These are phyloP conservation scores for Neurospora sp. DNA, from an alignment of 495 filamentous ascomycete genomes.

Conservation along the genomic window DNA sequence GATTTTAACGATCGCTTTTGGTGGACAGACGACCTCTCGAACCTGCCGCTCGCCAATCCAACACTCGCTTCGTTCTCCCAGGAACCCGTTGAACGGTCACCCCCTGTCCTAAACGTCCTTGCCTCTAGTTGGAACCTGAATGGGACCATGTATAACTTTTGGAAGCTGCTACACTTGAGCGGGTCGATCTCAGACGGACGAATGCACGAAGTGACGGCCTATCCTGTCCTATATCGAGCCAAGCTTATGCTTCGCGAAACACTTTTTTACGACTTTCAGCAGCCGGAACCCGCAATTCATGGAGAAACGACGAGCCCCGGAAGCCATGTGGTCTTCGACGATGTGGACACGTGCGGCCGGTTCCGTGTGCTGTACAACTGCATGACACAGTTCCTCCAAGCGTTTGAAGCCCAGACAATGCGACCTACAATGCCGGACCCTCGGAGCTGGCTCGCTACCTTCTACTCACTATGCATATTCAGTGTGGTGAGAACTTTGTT, in stretches of 20 bases:
- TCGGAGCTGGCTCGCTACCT: constrained; percentile 35
- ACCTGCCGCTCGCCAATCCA: constrained; percentile 32
- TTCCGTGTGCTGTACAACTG: constrained; percentile 37
- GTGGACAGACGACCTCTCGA: constrained; percentile 42
- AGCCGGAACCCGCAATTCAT: constrained; percentile 35
- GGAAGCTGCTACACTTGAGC: constrained; percentile 35
- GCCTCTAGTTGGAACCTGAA: constrained; percentile 39
- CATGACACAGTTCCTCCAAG: constrained; percentile 37
- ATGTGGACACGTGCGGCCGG: constrained; percentile 34
- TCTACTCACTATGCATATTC: constrained; percentile 40
- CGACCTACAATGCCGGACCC: constrained; percentile 25
- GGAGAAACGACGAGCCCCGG: constrained; percentile 28
- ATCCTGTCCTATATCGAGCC: constrained; percentile 36
- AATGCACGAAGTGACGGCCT: constrained; percentile 28
- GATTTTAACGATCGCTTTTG: constrained; percentile 42
- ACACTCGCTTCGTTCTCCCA: constrained; percentile 29
- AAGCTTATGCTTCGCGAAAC: constrained; percentile 39
- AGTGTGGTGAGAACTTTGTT: constrained; percentile 38
- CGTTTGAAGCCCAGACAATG: constrained; percentile 32
- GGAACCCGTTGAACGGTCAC: constrained; percentile 29
- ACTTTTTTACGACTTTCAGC: constrained; percentile 39
- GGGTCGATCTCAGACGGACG: constrained; percentile 31
- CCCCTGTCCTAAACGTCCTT: constrained; percentile 33
- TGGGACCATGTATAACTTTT: constrained; percentile 32
- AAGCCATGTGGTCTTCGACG: constrained; percentile 26